Conservation (phyloP, 2,329 filamentous ascomycete species). For the Cladosporium colombiae region DNA sequence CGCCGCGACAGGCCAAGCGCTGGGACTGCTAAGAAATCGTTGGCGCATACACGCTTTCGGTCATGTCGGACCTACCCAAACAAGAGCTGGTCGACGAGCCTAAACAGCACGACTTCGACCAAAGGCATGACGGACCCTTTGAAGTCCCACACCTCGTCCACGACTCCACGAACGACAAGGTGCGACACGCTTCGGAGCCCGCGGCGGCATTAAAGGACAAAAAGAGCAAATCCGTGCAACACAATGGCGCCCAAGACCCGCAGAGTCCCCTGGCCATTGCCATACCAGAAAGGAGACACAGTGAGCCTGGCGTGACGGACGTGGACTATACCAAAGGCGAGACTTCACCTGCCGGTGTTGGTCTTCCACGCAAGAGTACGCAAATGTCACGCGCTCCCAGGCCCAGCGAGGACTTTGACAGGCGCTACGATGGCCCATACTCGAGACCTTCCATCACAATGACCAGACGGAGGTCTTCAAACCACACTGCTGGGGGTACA, state of each 20-base stretch:
- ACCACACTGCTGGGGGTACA: background rate
- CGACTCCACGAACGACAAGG: slow-evolving; percentile 40
- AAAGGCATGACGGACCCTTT: slow-evolving; percentile 36
- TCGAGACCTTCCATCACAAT: slow-evolving; percentile 37
- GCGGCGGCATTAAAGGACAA: background rate
- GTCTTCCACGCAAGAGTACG: slow-evolving; percentile 25
- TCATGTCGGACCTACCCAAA: background rate
- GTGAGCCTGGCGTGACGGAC: background rate
- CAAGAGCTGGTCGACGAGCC: slow-evolving; percentile 22
- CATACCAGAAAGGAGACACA: slow-evolving; percentile 14
- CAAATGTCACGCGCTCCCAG: slow-evolving; percentile 25
- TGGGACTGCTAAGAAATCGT: slow-evolving; percentile 8
- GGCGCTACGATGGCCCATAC: slow-evolving; percentile 36
- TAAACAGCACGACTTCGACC: slow-evolving; percentile 37
- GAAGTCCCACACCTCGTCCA: slow-evolving; percentile 20
- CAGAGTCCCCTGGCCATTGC: background rate
- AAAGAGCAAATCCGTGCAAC: slow-evolving; percentile 8
- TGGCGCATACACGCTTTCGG: slow-evolving; percentile 10
- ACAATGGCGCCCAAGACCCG: background rate
- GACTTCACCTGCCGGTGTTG: background rate
- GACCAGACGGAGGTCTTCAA: slow-evolving; percentile 30
- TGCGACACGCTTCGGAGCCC: slow-evolving; percentile 36
- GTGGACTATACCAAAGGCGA: background rate
- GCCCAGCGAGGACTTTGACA: slow-evolving; percentile 34
- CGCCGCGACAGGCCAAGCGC: slow-evolving; percentile 10